Conservation (phyloP, 164 flowering plant genomes). For the Nelumbo lutea region DNA sequence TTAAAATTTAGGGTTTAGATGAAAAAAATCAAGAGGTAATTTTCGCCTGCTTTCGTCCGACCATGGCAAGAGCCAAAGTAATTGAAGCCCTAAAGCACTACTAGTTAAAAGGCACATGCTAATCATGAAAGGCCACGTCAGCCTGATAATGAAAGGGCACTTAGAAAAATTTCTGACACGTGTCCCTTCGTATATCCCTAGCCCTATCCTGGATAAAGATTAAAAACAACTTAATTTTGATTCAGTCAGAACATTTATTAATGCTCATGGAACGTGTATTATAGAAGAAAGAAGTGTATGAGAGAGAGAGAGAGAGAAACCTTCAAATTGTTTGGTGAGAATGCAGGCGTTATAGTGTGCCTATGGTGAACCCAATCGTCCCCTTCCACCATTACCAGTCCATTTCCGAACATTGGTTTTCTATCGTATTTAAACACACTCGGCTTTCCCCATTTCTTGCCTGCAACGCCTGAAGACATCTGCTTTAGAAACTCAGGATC, state of each 20-base stretch:
- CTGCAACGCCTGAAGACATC: constrained; percentile 49
- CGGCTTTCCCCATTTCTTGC: constrained; percentile 90
- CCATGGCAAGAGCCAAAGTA: no score
- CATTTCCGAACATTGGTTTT: constrained; percentile 81
- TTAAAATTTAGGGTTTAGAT: no score
- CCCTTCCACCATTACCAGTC: constrained; percentile 77
- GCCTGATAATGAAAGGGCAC: no score
- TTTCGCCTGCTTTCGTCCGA: no score
- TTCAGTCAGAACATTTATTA: background rate
- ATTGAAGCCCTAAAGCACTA: no score
- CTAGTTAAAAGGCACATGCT: no score
- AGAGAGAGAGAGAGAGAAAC: constrained; percentile 24
- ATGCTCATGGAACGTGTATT: background rate
- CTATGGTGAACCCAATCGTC: constrained; percentile 77
- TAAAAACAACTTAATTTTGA: background rate
- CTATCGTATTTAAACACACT: constrained; percentile 71
- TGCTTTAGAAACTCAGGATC: constrained; percentile 72
- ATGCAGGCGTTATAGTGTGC: constrained; percentile 67
- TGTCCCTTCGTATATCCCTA: no score
- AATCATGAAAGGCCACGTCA: no score
- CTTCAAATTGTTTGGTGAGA: constrained; percentile 63
- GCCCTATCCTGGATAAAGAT: no score
- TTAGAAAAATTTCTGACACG: no score
- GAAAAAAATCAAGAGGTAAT: no score
- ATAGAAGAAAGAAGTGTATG: background rate